Conservation (phyloP, 768 basidiomycete species). For the Tulasnella sp. region DNA sequence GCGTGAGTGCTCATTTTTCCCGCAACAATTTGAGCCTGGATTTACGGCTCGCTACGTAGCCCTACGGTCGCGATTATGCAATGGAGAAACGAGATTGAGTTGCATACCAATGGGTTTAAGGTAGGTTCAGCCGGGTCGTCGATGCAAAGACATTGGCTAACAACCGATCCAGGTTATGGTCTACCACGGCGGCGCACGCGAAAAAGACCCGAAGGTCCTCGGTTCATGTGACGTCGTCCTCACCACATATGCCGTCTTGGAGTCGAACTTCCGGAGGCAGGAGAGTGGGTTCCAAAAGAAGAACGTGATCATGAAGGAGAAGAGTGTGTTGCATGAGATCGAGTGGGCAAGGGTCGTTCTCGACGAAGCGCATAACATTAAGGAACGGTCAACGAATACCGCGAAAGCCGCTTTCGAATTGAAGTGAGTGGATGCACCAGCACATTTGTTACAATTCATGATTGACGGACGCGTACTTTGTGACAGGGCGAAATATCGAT, state of each 20-base stretch:
- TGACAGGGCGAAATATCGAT: constrained; percentile 50
- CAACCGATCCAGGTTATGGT: constrained; percentile 65
- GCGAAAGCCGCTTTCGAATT: constrained; percentile 95
- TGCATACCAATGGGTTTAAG: constrained; percentile 74
- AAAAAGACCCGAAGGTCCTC: constrained; percentile 54
- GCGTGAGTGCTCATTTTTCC: constrained; percentile 46
- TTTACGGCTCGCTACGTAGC: constrained; percentile 24
- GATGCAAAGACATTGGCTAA: too few species aligned
- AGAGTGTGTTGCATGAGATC: constrained; percentile 72
- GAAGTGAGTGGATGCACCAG: constrained; percentile 23
- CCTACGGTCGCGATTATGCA: constrained; percentile 52
- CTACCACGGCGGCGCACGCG: constrained; percentile 81
- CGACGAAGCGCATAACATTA: constrained; percentile 97
- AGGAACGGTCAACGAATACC: constrained; percentile 87
- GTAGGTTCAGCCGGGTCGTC: constrained; percentile 17
- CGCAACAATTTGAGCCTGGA: neutral
- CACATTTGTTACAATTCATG: neutral
- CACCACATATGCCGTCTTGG: constrained; percentile 32
- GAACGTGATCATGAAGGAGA: constrained; percentile 74
- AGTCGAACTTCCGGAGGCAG: constrained; percentile 59
- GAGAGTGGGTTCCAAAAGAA: constrained; percentile 85
- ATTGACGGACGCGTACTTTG: neutral
- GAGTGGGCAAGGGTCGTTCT: constrained; percentile 78
- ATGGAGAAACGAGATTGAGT: constrained; percentile 88
- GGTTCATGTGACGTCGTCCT: constrained; percentile 74